Evolutionary conservation across 2,329 filamentous ascomycete genomes (phyloP).

Genomic region (Furcasterigmium furcatum): DNA sequence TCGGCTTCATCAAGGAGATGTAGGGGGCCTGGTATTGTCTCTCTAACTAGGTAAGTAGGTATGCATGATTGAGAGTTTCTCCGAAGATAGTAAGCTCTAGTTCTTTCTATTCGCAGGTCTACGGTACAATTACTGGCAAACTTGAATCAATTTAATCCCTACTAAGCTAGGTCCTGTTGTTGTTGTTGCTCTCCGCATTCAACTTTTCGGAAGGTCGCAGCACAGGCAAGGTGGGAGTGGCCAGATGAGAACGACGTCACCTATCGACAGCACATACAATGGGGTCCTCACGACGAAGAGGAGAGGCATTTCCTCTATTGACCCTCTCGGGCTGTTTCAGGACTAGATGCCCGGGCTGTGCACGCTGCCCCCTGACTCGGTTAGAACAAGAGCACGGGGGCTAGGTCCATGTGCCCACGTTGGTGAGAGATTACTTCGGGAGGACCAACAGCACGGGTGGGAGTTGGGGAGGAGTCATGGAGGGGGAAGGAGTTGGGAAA

Average conservation of each 20-base stretch:
- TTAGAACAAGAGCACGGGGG: not conserved
- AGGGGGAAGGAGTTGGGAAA: not conserved
- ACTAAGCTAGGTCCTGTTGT: not conserved
- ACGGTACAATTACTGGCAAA: not conserved
- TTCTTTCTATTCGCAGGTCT: not conserved
- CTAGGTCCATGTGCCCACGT: not conserved
- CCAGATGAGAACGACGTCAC: no score
- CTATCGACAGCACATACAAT: no score
- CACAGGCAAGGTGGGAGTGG: no score
- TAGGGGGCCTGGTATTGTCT: slow-evolving; percentile 18
- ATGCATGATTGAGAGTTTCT: no score
- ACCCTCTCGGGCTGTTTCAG: not conserved
- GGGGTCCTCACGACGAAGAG: not conserved
- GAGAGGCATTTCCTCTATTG: not conserved
- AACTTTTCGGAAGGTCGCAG: not conserved
- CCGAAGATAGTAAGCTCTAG: no score
- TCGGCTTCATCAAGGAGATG: slow-evolving; percentile 68
- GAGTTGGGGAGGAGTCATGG: not conserved
- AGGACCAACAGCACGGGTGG: not conserved
- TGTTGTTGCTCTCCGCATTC: not conserved
- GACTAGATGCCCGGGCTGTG: not conserved
- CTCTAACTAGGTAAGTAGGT: no score
- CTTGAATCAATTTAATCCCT: not conserved
- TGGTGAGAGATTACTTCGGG: not conserved
- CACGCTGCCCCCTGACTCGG: not conserved